Conservation (phyloP, 345 rosid species). For the Barbarea vulgaris region DNA sequence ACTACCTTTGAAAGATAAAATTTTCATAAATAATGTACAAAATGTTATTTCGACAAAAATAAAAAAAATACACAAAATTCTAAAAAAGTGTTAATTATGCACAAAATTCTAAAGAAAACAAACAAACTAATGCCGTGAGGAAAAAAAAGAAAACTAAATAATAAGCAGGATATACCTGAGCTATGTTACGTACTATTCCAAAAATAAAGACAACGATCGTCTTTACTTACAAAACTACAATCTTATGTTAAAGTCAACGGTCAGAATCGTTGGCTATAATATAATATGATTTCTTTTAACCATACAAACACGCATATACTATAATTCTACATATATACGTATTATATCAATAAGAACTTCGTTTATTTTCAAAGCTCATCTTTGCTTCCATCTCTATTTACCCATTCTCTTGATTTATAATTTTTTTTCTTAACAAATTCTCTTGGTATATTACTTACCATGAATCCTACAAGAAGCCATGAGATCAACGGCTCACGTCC, state of each 20-base stretch:
- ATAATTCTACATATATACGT: background rate
- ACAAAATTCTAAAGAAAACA: background rate
- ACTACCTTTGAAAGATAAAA: background rate
- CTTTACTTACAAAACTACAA: slow-evolving; percentile 2
- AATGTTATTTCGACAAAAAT: background rate
- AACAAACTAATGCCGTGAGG: no score
- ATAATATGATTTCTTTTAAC: background rate
- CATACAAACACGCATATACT: slow-evolving; percentile 7
- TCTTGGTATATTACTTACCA: slow-evolving; percentile 20
- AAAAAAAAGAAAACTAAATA: background rate
- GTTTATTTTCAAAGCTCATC: background rate
- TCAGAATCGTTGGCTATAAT: slow-evolving; percentile 62
- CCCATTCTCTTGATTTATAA: slow-evolving; percentile 1
- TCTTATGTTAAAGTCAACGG: slow-evolving; percentile 58
- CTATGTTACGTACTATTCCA: slow-evolving; percentile 21
- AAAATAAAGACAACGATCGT: slow-evolving; percentile 3
- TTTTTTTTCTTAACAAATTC: no score
- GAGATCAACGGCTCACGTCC: slow-evolving; percentile 29
- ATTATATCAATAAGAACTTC: slow-evolving; percentile 5
- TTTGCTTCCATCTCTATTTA: background rate
- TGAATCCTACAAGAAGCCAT: slow-evolving; percentile 47
- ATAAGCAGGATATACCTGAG: slow-evolving; percentile 24
- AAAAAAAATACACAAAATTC: background rate
- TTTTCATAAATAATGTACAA: background rate
- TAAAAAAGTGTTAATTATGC: background rate